Evolutionary conservation across 2,329 filamentous ascomycete genomes (phyloP).

Genomic region (Penicillium sp.): DNA sequence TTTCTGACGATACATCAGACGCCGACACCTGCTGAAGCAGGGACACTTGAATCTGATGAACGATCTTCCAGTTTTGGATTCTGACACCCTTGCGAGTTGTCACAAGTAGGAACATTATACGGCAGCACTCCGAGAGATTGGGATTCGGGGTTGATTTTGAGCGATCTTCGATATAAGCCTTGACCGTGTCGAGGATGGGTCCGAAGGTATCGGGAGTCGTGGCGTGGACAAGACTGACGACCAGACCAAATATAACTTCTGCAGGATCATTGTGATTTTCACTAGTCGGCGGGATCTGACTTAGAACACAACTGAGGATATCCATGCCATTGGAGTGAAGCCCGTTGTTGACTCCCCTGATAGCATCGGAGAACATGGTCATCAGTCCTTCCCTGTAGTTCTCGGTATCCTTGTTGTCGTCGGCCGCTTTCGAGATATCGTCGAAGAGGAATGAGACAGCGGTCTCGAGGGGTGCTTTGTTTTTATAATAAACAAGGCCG

Average conservation of each 20-base stretch:
- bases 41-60: conserved; percentile 59
- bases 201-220: conserved; percentile 71
- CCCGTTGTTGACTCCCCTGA: conserved; percentile 60
- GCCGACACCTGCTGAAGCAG: conserved; percentile 49
- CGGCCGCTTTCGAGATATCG: conserved; percentile 56
- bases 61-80: conserved; percentile 67
- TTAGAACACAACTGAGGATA: conserved; percentile 54
- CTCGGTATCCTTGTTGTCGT: conserved; percentile 36
- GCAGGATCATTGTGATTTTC: conserved; percentile 31
- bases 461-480: conserved; percentile 63
- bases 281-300: conserved; percentile 32
- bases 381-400: conserved; percentile 86
- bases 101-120: conserved; percentile 61
- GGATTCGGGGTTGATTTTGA: conserved; percentile 39
- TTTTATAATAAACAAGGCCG: conserved; percentile 72
- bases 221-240: conserved; percentile 82
- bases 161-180: conserved; percentile 48
- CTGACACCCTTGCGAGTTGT: conserved; percentile 77
- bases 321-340: conserved; percentile 59
- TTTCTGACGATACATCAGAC: conserved; percentile 26
- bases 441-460: conserved; percentile 72
- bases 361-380: conserved; percentile 84
- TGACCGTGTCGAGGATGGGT: conserved; percentile 63
- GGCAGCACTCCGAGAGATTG: conserved; percentile 43
- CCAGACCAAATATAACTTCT: conserved; percentile 69